phyloP scores from a whole-genome alignment of 2,329 filamentous ascomycete species.

The Furcasterigmium furcatum region DNA sequence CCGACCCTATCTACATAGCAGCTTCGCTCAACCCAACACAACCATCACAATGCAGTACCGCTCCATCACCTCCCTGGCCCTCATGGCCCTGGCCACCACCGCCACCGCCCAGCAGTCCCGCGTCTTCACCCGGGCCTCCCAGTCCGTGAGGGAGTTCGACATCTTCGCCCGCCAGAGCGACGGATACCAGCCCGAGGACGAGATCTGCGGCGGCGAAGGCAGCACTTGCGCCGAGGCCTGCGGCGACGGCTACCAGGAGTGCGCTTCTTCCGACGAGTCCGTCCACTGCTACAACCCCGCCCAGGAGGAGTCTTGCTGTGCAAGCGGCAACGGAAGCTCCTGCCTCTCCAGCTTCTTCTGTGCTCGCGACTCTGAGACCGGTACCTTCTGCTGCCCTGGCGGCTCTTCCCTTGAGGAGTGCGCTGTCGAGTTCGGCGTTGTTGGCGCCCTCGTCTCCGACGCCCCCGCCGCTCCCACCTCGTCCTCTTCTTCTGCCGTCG shows the following conservation, averaged over 20 bases:
- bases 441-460: constrained; percentile 45
- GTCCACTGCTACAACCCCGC: constrained; percentile 57
- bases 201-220: constrained; percentile 41
- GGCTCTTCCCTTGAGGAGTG: constrained; percentile 50
- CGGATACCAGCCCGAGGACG: constrained; percentile 47
- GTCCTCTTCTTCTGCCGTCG: constrained; percentile 52
- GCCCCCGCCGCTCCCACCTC: constrained; percentile 33
- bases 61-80: constrained; percentile 13
- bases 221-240: constrained; percentile 53
- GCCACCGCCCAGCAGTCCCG: constrained; percentile 11
- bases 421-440: constrained; percentile 44
- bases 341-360: constrained; percentile 62
- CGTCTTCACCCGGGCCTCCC: constrained; percentile 31
- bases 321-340: constrained; percentile 53
- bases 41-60: constrained; percentile 11
- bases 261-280: constrained; percentile 42
- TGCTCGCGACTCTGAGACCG: constrained; percentile 44
- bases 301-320: constrained; percentile 53
- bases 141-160: constrained; percentile 31
- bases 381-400: constrained; percentile 61
- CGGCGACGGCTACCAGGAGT: constrained; percentile 45
- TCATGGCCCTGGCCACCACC: constrained; percentile 12
- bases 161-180: constrained; percentile 38
- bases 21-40: background rate
- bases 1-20: background rate